Evolutionary conservation across 768 basidiomycete species (phyloP).

Genomic region (Mycena albidolilacea): DNA sequence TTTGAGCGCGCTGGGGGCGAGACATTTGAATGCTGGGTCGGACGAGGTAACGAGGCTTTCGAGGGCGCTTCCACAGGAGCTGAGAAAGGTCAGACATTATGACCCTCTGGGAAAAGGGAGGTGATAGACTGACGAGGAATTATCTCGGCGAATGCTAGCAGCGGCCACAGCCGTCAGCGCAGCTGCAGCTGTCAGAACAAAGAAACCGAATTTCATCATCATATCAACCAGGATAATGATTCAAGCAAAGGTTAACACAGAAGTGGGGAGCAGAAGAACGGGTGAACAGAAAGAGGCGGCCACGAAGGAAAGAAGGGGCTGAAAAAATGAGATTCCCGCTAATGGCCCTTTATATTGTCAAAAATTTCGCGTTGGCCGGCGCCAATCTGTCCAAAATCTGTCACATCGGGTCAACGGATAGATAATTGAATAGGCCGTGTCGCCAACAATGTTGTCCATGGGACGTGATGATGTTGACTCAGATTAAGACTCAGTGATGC

Average conservation of each 20-base stretch:
- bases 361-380: slow-evolving; percentile 1
- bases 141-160: slow-evolving; percentile 11
- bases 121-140: slow-evolving; percentile 1
- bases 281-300: slow-evolving; percentile 10
- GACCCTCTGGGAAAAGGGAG: background rate
- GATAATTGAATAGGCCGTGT: too few relatives aligned
- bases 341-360: slow-evolving; percentile 6
- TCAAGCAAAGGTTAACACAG: slow-evolving; percentile 10
- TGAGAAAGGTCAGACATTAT: slow-evolving; percentile 3
- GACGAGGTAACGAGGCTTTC: slow-evolving; percentile 6
- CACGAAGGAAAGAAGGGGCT: slow-evolving; percentile 11
- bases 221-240: slow-evolving; percentile 18
- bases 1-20: slow-evolving; percentile 12
- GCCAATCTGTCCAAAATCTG: slow-evolving; percentile 1
- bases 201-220: slow-evolving; percentile 15
- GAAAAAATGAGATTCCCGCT: slow-evolving; percentile 7
- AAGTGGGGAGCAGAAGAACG: slow-evolving; percentile 4
- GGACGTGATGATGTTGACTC: background rate
- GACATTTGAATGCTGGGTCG: slow-evolving; percentile 5
- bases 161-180: slow-evolving; percentile 16
- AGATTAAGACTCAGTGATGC: slow-evolving; percentile 3
- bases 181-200: slow-evolving; percentile 7
- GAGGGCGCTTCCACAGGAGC: slow-evolving; percentile 12
- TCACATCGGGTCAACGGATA: slow-evolving; percentile 2
- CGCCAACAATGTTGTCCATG: too few relatives aligned